Base-by-base conservation (phyloP, 164 flowering plant genomes). In the Houttuynia cordata region DNA sequence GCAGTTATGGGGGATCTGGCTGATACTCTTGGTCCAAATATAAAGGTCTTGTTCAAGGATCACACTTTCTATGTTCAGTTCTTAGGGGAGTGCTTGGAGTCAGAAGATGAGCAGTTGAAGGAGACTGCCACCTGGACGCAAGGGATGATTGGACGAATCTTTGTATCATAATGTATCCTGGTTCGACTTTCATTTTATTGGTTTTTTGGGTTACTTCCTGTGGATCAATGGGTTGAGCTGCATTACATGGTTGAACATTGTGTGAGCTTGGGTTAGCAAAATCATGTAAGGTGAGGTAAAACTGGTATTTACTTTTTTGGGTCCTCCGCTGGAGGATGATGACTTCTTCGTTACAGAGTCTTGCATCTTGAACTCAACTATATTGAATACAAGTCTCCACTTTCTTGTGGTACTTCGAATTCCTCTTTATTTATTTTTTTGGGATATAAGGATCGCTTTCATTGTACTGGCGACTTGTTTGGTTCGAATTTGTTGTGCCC, bases 1-100 rank as follows among this genome's bases (percentile, higher is more conserved):
- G 96, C 82, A 1, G 91, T 78, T 62, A 63, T 87, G 84, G 96
- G 94, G 10, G 94, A 89, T 67, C 76, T 88, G 34, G 93, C 93
- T 10, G 96, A 88, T 70, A 79, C 85, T 21, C 84, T 88, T 41
- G 96, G 93, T 41, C 62, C 80, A 37, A 84, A 81, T 56, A 67
- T 71, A 52, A 82, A 79, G 71, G n/a, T 65, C 23, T 47, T 85
- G 61, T 71, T 80, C 60, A 76, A 66, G 49, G 86, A 81, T 59
- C 60, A 60, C n/a, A 23, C 76, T 10, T 81, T 78, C 69, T 74
- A 61, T 59, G 64, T 23, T 21, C 82, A 82, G 15, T 80, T 89
- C 61, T 64, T 87, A 42, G 72, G 73, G 7, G 97, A 87, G 68
- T 89, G 88, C 55, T 80, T 89, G 37, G 75, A 75, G 56, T 87